phyloP scores from a whole-genome alignment of 2,329 filamentous ascomycete genomes.

The Tolypocladium sp. region DNA sequence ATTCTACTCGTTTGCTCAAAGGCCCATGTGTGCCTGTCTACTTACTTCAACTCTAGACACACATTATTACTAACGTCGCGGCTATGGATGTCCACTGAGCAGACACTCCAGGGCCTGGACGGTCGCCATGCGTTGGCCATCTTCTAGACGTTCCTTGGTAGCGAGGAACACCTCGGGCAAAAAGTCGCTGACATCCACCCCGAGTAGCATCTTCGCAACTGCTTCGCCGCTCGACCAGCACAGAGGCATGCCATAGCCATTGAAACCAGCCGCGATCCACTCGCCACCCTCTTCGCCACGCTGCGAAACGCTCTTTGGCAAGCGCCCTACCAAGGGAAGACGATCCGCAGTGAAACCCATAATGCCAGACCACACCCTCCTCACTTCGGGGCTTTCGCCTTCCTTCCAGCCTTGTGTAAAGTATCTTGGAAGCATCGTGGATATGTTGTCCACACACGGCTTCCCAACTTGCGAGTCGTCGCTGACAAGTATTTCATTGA shows the following conservation, averaged over 20 bases:
- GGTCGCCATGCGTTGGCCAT: not conserved
- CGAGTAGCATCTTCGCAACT: constrained; percentile 14
- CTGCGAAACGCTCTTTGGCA: constrained; percentile 19
- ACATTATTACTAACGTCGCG: too few relatives aligned
- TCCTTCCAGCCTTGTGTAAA: constrained; percentile 23
- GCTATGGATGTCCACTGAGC: not conserved
- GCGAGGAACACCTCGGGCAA: constrained; percentile 10
- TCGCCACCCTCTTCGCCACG: constrained; percentile 21
- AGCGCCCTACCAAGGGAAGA: constrained; percentile 35
- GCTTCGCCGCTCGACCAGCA: constrained; percentile 39
- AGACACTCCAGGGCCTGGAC: not conserved
- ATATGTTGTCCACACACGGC: constrained; percentile 19
- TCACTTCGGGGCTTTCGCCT: constrained; percentile 14
- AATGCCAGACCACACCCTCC: constrained; percentile 36
- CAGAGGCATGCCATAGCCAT: constrained; percentile 40
- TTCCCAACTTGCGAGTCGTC: constrained; percentile 31
- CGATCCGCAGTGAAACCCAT: constrained; percentile 34
- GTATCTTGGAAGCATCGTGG: constrained; percentile 26
- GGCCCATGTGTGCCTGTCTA: too few relatives aligned
- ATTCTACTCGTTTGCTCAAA: too few relatives aligned
- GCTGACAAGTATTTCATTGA: constrained; percentile 29
- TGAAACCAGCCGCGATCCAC: constrained; percentile 39
- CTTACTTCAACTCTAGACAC: too few relatives aligned
- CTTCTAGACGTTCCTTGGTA: constrained; percentile 6
- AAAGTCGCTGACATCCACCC: constrained; percentile 11